Percentiles rank a stretch among this genome's conserved stretches.
Evolutionary conservation across 805 yeast species (phyloP).

Genomic region (Yarrowia sp.): DNA sequence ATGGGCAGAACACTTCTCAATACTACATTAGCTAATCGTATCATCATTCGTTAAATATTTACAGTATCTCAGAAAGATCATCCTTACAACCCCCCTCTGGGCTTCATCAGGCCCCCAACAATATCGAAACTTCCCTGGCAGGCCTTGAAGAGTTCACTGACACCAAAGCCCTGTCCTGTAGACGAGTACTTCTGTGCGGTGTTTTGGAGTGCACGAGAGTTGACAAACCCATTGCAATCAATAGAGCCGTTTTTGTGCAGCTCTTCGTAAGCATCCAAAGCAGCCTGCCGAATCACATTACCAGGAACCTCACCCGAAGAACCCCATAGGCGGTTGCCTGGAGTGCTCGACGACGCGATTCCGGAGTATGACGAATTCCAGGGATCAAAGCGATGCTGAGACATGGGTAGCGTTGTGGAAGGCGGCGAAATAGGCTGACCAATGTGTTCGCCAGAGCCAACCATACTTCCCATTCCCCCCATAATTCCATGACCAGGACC

Average conservation of each 20-base stretch:
- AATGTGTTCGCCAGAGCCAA: not conserved
- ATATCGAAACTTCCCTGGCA: constrained; percentile 22
- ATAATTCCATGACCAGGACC: too few species aligned
- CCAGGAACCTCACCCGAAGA: constrained; percentile 19
- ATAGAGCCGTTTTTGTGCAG: constrained; percentile 13
- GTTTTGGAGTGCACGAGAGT: constrained; percentile 24
- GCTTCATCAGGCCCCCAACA: constrained; percentile 30
- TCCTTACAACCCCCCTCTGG: constrained; percentile 20
- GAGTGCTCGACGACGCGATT: constrained; percentile 11
- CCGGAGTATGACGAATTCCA: constrained; percentile 35
- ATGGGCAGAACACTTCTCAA: too few species aligned
- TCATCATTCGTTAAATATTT: constrained; percentile 24
- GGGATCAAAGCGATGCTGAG: constrained; percentile 33
- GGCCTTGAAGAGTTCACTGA: constrained; percentile 18
- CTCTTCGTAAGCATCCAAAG: constrained; percentile 36
- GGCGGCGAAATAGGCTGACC: constrained; percentile 23
- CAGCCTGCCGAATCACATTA: constrained; percentile 30
- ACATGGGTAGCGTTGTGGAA: not conserved
- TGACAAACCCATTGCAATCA: constrained; percentile 23
- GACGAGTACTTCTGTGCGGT: constrained; percentile 22
- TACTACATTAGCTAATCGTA: not conserved
- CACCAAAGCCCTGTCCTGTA: constrained; percentile 26
- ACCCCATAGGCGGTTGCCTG: constrained; percentile 9
- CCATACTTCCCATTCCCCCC: not conserved
- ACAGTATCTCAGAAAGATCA: not conserved